phyloP scores from a whole-genome alignment of 2,329 filamentous ascomycete genomes.

The Penicillium sp. region DNA sequence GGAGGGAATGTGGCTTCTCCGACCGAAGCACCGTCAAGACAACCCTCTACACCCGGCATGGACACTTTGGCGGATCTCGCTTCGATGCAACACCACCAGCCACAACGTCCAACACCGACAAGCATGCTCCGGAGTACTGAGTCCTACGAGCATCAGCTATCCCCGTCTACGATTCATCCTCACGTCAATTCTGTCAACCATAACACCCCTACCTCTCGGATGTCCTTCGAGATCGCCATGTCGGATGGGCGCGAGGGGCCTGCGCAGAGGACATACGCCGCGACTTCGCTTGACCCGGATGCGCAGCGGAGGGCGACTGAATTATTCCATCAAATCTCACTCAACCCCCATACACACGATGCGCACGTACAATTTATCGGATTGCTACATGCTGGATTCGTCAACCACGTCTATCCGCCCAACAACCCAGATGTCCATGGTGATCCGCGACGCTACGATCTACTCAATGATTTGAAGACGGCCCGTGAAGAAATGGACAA shows the following conservation, averaged over 20 bases:
- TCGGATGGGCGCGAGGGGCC: slow-evolving; percentile 41
- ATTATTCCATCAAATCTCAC: slow-evolving; percentile 44
- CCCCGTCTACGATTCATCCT: slow-evolving; percentile 44
- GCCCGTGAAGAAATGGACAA: slow-evolving; percentile 60
- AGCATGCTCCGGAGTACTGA: slow-evolving; percentile 39
- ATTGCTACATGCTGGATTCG: slow-evolving; percentile 48
- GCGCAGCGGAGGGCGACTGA: slow-evolving; percentile 43
- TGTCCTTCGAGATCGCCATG: slow-evolving; percentile 48
- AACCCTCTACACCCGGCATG: slow-evolving; percentile 49
- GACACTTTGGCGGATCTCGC: slow-evolving; percentile 51
- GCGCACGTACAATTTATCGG: slow-evolving; percentile 49
- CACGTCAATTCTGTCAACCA: slow-evolving; percentile 39
- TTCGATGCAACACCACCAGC: slow-evolving; percentile 49
- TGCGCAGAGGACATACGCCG: slow-evolving; percentile 41
- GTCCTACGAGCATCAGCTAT: slow-evolving; percentile 45
- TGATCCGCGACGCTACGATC: slow-evolving; percentile 47
- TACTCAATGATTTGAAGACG: slow-evolving; percentile 47
- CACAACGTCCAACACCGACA: slow-evolving; percentile 41
- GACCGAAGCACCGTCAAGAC: slow-evolving; percentile 37
- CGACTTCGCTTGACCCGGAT: slow-evolving; percentile 43
- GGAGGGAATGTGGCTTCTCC: slow-evolving; percentile 38
- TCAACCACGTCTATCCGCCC: slow-evolving; percentile 48
- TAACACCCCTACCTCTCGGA: slow-evolving; percentile 42
- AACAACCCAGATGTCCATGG: slow-evolving; percentile 46
- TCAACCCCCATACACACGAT: slow-evolving; percentile 49